phyloP scores from a whole-genome alignment of 2,329 filamentous ascomycete genomes.

The Penicillium griseofulvum region DNA sequence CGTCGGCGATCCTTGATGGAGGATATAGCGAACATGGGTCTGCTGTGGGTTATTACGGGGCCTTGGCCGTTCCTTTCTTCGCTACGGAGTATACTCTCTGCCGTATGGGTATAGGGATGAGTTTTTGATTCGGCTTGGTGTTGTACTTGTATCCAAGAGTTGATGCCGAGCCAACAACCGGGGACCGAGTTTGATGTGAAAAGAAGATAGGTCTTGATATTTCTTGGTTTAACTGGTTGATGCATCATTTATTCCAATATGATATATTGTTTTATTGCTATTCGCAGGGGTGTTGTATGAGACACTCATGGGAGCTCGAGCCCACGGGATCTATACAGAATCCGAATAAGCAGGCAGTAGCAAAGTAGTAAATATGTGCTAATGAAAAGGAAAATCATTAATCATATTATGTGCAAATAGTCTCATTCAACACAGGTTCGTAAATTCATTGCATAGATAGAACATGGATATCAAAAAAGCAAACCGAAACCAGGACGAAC shows the following conservation, averaged over 20 bases:
- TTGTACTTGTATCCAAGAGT: neutral
- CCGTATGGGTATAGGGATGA: neutral
- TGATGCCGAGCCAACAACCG: neutral
- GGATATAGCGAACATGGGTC: neutral
- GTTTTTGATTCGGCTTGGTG: neutral
- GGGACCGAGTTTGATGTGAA: too few species aligned
- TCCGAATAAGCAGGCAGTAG: neutral
- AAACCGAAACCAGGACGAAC: neutral
- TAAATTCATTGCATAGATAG: neutral
- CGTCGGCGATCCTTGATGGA: neutral
- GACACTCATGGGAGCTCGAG: neutral
- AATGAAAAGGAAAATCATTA: neutral
- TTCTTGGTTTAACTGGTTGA: neutral
- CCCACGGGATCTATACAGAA: neutral
- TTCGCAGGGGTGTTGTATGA: neutral
- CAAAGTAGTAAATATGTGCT: neutral
- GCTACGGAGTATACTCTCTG: neutral
- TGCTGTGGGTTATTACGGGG: neutral
- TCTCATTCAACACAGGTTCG: neutral
- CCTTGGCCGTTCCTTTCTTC: neutral
- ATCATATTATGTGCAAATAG: neutral
- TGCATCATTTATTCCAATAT: neutral
- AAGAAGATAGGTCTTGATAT: neutral
- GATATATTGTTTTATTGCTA: neutral
- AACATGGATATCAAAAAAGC: conserved; percentile 1